Conservation (phyloP, 1,284 basidiomycete species). For the Neolentinus lepideus region DNA sequence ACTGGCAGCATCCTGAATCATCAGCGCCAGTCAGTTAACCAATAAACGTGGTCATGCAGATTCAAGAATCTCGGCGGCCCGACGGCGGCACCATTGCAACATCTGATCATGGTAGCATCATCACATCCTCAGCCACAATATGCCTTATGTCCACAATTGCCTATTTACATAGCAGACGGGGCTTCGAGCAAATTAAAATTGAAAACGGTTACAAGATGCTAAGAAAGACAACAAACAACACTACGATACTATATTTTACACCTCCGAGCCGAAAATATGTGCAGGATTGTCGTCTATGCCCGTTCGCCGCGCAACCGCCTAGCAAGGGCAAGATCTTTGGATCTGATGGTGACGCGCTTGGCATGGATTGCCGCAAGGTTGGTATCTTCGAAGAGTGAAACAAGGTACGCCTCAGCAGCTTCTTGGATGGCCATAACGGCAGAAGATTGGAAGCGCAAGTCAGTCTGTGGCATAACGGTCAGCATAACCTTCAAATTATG, state of each 20-base stretch:
- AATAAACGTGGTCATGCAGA: too few relatives aligned
- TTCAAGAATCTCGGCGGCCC: too few relatives aligned
- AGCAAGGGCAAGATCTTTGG: slow-evolving; percentile 49
- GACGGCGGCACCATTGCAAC: too few relatives aligned
- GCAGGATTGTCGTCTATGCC: neutral
- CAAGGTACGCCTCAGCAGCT: slow-evolving; percentile 56
- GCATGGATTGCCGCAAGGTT: slow-evolving; percentile 48
- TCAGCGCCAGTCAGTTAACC: too few relatives aligned
- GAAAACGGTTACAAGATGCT: too few relatives aligned
- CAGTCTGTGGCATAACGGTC: slow-evolving; percentile 34
- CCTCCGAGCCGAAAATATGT: neutral
- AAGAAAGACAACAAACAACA: too few relatives aligned
- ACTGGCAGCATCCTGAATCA: too few relatives aligned
- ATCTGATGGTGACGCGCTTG: slow-evolving; percentile 32
- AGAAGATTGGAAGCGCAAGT: slow-evolving; percentile 61
- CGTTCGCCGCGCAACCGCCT: slow-evolving; percentile 47
- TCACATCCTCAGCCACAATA: too few relatives aligned
- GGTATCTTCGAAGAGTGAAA: slow-evolving; percentile 49
- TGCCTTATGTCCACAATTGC: too few relatives aligned
- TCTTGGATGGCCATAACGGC: slow-evolving; percentile 59
- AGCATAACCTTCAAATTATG: slow-evolving; percentile 9
- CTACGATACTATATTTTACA: neutral
- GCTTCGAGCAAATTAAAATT: neutral
- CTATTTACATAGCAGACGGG: too few relatives aligned
- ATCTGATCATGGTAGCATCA: too few relatives aligned